Conservation (phyloP, 1,284 basidiomycete species). For the Meira miltonrushii region DNA sequence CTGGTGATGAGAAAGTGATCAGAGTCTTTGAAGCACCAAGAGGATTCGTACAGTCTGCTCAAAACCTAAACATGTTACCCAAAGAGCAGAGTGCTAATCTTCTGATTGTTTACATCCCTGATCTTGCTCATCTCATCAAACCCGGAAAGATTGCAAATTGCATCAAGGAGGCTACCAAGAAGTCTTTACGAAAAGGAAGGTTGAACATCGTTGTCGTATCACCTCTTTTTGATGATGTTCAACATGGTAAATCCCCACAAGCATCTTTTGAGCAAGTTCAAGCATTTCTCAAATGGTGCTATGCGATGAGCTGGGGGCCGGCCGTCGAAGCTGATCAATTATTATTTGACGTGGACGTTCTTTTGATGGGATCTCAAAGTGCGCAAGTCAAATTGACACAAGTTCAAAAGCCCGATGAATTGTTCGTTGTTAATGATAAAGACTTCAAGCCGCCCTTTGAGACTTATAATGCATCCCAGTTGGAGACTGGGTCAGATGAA, state of each 20-base stretch:
- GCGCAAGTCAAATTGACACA: neutral
- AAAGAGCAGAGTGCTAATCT: slow-evolving; percentile 6
- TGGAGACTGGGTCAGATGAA: neutral
- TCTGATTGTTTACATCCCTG: slow-evolving; percentile 2
- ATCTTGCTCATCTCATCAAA: slow-evolving; percentile 16
- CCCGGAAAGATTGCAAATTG: neutral
- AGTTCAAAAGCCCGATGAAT: neutral
- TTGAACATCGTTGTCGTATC: slow-evolving; percentile 22
- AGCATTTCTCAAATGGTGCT: slow-evolving; percentile 38
- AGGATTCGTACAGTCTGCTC: slow-evolving; percentile 37
- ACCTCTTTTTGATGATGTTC: slow-evolving; percentile 16
- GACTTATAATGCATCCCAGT: too few relatives aligned
- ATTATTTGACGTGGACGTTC: slow-evolving; percentile 35
- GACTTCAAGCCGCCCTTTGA: neutral
- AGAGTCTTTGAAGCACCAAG: slow-evolving; percentile 45
- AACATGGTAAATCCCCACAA: neutral
- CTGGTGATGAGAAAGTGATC: slow-evolving; percentile 51
- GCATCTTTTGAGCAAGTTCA: slow-evolving; percentile 33
- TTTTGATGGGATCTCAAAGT: slow-evolving; percentile 16
- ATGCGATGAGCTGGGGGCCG: slow-evolving; percentile 40
- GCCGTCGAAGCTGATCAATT: slow-evolving; percentile 28
- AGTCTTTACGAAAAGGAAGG: slow-evolving; percentile 14
- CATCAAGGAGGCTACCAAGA: slow-evolving; percentile 19
- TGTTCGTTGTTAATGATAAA: neutral
- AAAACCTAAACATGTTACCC: neutral